These are phyloP conservation scores for Coniochaeta hoffmannii DNA, from an alignment of 2,329 filamentous ascomycete species.

Conservation along the genomic window DNA sequence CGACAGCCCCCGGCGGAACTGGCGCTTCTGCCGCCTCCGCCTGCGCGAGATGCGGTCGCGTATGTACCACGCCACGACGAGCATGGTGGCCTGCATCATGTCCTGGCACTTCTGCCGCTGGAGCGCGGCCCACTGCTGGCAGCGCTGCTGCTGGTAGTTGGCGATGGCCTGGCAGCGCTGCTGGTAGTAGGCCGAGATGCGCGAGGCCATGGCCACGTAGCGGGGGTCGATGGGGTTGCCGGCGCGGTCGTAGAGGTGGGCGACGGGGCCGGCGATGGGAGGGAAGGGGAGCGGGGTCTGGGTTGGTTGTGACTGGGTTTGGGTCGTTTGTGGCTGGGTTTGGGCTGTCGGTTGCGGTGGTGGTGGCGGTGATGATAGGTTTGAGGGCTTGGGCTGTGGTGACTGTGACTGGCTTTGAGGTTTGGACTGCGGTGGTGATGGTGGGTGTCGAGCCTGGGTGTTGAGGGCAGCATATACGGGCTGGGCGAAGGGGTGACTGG, in stretches of 20 bases:
- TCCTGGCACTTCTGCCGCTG: slow-evolving; percentile 40
- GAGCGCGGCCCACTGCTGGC: slow-evolving; percentile 38
- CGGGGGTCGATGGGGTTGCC: slow-evolving; percentile 26
- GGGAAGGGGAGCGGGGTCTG: not conserved
- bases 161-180: slow-evolving; percentile 39
- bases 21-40: slow-evolving; percentile 30
- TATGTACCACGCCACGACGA: slow-evolving; percentile 42
- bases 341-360: not conserved
- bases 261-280: slow-evolving; percentile 1
- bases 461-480: not conserved
- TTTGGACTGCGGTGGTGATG: slow-evolving; percentile 7
- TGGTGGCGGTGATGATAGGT: not conserved
- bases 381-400: slow-evolving; percentile 5
- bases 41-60: slow-evolving; percentile 37
- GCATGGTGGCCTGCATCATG: slow-evolving; percentile 40
- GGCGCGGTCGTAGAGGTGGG: slow-evolving; percentile 4
- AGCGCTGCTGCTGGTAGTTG: slow-evolving; percentile 39
- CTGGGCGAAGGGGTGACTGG: slow-evolving; percentile 5
- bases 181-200: slow-evolving; percentile 40
- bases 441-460: too few species aligned
- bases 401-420: slow-evolving; percentile 6
- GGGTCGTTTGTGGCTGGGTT: not conserved
- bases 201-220: slow-evolving; percentile 36
- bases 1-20: slow-evolving; percentile 31
- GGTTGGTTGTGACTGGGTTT: slow-evolving; percentile 5